Conservation (phyloP, 352 stramenopile genomes). For the Globisporangium acanthophoron region DNA sequence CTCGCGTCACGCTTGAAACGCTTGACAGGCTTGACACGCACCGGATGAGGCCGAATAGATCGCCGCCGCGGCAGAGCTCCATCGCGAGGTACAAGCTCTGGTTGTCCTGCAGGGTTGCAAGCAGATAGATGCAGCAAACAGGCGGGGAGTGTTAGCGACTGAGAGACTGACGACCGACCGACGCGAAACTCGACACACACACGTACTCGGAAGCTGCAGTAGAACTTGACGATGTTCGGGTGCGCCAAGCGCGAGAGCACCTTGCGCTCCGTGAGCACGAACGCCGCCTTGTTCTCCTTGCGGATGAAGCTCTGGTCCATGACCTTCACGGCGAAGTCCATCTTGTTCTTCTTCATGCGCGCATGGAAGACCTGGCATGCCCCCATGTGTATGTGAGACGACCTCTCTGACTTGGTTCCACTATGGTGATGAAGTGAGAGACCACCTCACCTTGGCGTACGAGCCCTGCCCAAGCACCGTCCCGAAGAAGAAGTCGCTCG, state of each 20-base stretch:
- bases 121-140: constrained; percentile 8
- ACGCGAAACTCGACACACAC: neutral
- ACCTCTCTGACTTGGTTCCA: neutral
- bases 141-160: no score
- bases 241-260: constrained; percentile 86
- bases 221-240: constrained; percentile 88
- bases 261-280: constrained; percentile 88
- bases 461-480: constrained; percentile 82
- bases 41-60: constrained; percentile 79
- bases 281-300: constrained; percentile 90
- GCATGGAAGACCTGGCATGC: constrained; percentile 80
- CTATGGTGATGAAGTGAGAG: neutral
- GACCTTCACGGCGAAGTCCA: constrained; percentile 88
- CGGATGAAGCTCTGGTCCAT: constrained; percentile 90
- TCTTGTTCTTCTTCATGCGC: constrained; percentile 68
- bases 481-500: constrained; percentile 84
- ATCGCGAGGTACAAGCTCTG: constrained; percentile 88
- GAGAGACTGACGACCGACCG: no score
- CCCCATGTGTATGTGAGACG: no score
- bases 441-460: constrained; percentile 83
- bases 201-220: constrained; percentile 81
- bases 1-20: neutral
- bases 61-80: constrained; percentile 78
- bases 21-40: no score
- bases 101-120: constrained; percentile 40